Evolutionary conservation across 352 stramenopile genomes (phyloP), one percentile per base, ranked within the genome.

Genomic region (Phytophthora hibernalis): DNA sequence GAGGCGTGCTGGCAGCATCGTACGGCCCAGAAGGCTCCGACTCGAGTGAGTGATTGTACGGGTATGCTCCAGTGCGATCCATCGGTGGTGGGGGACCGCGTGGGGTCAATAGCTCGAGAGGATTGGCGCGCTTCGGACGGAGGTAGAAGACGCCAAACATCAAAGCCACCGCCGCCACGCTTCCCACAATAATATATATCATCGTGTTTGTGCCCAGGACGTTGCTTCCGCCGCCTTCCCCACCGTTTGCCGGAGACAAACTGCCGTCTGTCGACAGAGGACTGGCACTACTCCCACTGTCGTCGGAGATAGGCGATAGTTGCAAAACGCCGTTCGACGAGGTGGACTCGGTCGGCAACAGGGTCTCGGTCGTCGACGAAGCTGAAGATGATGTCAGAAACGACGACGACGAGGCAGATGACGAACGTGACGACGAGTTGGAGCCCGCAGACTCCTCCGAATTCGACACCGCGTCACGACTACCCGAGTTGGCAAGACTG

Each of bases 171-270:
- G n/a, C 54, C 21, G 48, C 61, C 22, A 69, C 53, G 24, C 53
- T 61, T 18, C 66, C 74, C 38, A 82, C 62, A n/a, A 77, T 63
- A 37, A 82, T 72, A 42, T 70, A 68, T n/a, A 66, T 64, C 50
- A 77, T 60, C 20, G 44, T 56, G 61, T 79, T 70, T 21, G 55
- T 52, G 26, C 48, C 48, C 45, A 79, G 44, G 13, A 56, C 24
- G 35, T 22, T 61, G 42, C 24, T 63, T 33, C 43, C 53, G 4
- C 54, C 52, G 26, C 38, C 58, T 5, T 65, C 53, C 9, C 52
- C 58, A 24, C 51, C 55, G 52, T 61, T 73, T 33, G 64, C 60
- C 16, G 67, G 55, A 50, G 54, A 56, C 40, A 59, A 48, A 18
- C 54, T 65, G 8, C 59, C 51, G 18, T 68, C 43, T 18, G 28